phyloP scores from a whole-genome alignment of 495 filamentous ascomycete species.

The Penicillium parvum region DNA sequence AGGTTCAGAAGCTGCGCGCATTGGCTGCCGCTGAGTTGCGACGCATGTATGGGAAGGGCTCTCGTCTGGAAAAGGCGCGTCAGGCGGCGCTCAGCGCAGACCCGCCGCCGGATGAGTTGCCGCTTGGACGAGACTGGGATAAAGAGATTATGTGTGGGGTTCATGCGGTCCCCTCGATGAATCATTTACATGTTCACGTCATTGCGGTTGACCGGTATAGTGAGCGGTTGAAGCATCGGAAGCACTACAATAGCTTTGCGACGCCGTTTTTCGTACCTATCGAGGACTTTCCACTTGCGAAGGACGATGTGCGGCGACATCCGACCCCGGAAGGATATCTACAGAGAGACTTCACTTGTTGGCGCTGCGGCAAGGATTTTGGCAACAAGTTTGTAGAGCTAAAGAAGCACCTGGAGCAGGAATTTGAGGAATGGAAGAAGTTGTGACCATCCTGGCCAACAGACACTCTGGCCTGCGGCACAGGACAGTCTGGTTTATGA shows the following conservation, averaged over 20 bases:
- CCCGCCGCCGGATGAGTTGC: slow-evolving; percentile 47
- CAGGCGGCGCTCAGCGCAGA: slow-evolving; percentile 49
- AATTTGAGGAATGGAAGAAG: slow-evolving; percentile 78
- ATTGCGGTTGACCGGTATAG: slow-evolving; percentile 69
- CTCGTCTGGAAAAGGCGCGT: slow-evolving; percentile 54
- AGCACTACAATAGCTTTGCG: slow-evolving; percentile 90
- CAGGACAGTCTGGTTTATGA: slow-evolving; percentile 8
- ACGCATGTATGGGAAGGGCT: slow-evolving; percentile 62
- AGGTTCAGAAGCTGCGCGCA: slow-evolving; percentile 55
- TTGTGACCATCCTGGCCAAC: slow-evolving; percentile 38
- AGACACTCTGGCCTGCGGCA: slow-evolving; percentile 9
- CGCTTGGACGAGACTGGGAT: slow-evolving; percentile 72
- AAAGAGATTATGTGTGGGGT: slow-evolving; percentile 72
- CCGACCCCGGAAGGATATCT: slow-evolving; percentile 54
- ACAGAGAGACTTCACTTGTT: slow-evolving; percentile 64
- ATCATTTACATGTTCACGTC: slow-evolving; percentile 87
- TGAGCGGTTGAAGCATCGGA: slow-evolving; percentile 66
- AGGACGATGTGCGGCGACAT: slow-evolving; percentile 56
- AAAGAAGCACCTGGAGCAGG: slow-evolving; percentile 74
- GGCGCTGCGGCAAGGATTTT: slow-evolving; percentile 78
- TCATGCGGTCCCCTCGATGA: slow-evolving; percentile 88
- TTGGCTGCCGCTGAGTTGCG: slow-evolving; percentile 72
- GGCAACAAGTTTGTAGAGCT: slow-evolving; percentile 65
- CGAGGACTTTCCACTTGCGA: slow-evolving; percentile 72
- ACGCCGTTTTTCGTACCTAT: slow-evolving; percentile 82